phyloP scores from a whole-genome alignment of 345 rosid genomes.

The Hevea brasiliensis region DNA sequence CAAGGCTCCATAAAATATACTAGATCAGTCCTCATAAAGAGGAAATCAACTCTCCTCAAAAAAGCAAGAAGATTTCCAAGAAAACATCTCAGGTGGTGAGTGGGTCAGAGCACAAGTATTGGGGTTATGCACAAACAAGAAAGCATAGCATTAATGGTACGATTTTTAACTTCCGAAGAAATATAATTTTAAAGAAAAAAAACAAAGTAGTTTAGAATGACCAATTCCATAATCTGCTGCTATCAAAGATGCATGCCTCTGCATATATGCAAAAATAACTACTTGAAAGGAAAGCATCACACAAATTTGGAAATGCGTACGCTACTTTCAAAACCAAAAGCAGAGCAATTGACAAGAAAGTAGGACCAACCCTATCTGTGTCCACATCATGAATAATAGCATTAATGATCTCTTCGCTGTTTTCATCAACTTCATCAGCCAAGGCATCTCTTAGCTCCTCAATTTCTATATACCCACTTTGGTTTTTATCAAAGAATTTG shows the following conservation, averaged over 20 bases:
- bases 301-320: not conserved
- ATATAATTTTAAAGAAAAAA: too few relatives aligned
- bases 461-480: slow-evolving; percentile 33
- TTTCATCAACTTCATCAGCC: slow-evolving; percentile 27
- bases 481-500: slow-evolving; percentile 30
- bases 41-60: too few relatives aligned
- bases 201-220: too few relatives aligned
- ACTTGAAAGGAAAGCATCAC: not conserved
- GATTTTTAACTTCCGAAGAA: not conserved
- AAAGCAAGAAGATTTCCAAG: not conserved
- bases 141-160: too few relatives aligned
- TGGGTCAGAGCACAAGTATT: not conserved
- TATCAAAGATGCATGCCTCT: too few relatives aligned
- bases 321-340: not conserved
- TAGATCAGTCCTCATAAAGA: not conserved
- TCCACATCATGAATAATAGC: slow-evolving; percentile 34
- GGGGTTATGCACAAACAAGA: not conserved
- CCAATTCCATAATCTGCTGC: too few relatives aligned
- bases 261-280: not conserved
- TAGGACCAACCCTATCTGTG: slow-evolving; percentile 29
- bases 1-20: not conserved
- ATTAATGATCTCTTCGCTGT: slow-evolving; percentile 25
- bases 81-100: not conserved
- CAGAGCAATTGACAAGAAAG: not conserved
- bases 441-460: slow-evolving; percentile 32